These are phyloP conservation scores for Echinosophora koreensis DNA, from an alignment of 306 rosid species.

Conservation along the genomic window DNA sequence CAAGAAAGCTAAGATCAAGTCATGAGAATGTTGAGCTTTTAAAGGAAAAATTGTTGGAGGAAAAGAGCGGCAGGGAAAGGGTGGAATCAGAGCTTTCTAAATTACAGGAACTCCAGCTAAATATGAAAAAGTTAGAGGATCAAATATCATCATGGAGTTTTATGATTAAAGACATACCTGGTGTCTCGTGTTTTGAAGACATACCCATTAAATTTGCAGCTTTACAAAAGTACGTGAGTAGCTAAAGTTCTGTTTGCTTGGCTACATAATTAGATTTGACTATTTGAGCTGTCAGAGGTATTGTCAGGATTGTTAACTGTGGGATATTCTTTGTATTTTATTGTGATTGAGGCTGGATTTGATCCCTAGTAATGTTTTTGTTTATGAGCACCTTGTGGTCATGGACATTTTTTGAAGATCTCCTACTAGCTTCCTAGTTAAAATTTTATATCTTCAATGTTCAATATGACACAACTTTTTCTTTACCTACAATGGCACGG, in stretches of 20 bases:
- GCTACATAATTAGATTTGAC: constrained; percentile 33
- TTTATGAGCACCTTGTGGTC: constrained; percentile 33
- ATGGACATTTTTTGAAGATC: constrained; percentile 22
- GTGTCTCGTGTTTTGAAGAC: constrained; percentile 78
- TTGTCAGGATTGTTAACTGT: constrained; percentile 10
- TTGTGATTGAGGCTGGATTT: constrained; percentile 7
- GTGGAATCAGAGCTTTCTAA: constrained; percentile 79
- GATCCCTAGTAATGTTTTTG: background rate
- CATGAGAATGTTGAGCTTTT: constrained; percentile 76
- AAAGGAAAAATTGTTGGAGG: constrained; percentile 86
- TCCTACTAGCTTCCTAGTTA: constrained; percentile 35
- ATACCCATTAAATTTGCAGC: constrained; percentile 79
- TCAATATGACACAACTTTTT: constrained; percentile 1
- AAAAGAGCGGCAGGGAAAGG: constrained; percentile 76
- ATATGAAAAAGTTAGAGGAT: constrained; percentile 75
- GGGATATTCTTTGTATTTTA: constrained; percentile 29
- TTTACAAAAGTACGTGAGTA: constrained; percentile 78
- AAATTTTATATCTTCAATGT: background rate
- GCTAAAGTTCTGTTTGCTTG: constrained; percentile 38
- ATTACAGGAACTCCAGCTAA: constrained; percentile 73
- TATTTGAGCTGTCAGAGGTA: constrained; percentile 15
- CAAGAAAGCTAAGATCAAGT: constrained; percentile 81
- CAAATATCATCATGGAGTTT: constrained; percentile 78
- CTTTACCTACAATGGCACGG: constrained; percentile 17
- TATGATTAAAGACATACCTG: constrained; percentile 77